Evolutionary conservation across 306 rosid species (phyloP), one percentile per base, ranked within the genome.

Genomic region (Calophaca sinica): DNA sequence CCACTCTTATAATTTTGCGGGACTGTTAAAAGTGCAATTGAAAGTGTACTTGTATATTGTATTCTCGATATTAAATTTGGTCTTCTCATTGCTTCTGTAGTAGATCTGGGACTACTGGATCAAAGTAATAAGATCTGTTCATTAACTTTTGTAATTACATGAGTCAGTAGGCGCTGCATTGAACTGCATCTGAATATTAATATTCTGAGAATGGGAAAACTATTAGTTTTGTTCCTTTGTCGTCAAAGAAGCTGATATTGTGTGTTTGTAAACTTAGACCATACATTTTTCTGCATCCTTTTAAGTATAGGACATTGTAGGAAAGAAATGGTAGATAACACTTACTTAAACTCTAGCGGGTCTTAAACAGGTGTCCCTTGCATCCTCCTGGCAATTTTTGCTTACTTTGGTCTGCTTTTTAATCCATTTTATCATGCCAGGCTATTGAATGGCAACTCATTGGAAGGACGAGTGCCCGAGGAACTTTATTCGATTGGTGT

Each of bases 391-490:
- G 7, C 41, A 58, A 3, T 6, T 46, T 55, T 73, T 32, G n/a
- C 55, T 72, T 70, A 10, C 42, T 33, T 52, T 6, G 38, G 58
- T 80, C 15, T 38, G 46, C 78, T 76, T 61, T 75, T 70, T 53
- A 11, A 73, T 62, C 46, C 51, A 68, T 72, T 76, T 67, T 66
- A 9, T 83, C 58, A 72, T 82, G 44, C 39, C 96, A 94, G 99
- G 91, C 38, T 91, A 69, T 75, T 91, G 84, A 94, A 91, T 66
- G 87, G 82, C 73, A 94, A 94, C 86, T 82, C 85, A 70, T 59
- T 94, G 87, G 89, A 87, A 83, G 99, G 99, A 20, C 88, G 66
- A 72, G 99, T 94, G 57, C 96, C 93, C 2, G 97, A 88, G 66
- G 81, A 89, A 73, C 86, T 94, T 41, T 94, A 87, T 85, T 94